Conservation (phyloP, 805 yeast genomes). For the Scheffersomyces amazonensis region DNA sequence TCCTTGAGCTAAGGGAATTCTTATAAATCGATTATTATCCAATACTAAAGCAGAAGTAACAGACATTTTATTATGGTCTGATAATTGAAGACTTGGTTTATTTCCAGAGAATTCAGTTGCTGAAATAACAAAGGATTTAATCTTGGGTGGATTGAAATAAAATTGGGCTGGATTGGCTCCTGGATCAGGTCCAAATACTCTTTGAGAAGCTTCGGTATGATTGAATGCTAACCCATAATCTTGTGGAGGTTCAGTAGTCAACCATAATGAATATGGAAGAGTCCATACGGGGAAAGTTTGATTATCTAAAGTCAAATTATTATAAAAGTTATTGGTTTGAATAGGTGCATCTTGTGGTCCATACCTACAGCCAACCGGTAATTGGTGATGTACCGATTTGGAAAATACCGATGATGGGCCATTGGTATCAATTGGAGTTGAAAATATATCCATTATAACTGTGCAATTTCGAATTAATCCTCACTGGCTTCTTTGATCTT, state of each 20-base stretch:
- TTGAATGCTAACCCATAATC: constrained; percentile 66
- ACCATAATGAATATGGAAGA: constrained; percentile 79
- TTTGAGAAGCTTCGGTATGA: constrained; percentile 55
- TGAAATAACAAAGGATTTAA: constrained; percentile 54
- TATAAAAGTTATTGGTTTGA: constrained; percentile 77
- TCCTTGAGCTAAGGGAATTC: constrained; percentile 72
- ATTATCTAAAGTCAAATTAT: constrained; percentile 63
- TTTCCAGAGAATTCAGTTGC: constrained; percentile 21
- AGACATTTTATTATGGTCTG: constrained; percentile 29
- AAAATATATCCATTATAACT: constrained; percentile 36
- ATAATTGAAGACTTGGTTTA: constrained; percentile 17
- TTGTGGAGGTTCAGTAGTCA: constrained; percentile 41
- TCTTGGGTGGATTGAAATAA: constrained; percentile 66
- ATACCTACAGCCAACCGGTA: constrained; percentile 29
- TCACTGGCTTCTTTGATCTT: too few species aligned
- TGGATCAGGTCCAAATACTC: constrained; percentile 70
- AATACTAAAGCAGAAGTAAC: constrained; percentile 19
- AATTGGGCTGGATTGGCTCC: constrained; percentile 50
- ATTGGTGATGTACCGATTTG: constrained; percentile 27
- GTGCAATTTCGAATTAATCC: too few species aligned
- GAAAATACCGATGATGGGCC: constrained; percentile 46
- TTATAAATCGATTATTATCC: constrained; percentile 43
- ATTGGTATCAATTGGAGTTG: constrained; percentile 36
- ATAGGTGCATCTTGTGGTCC: constrained; percentile 38
- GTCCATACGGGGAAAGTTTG: constrained; percentile 76